Base-by-base conservation (phyloP, 176 grass and related monocot genomes). In the Poa pratensis region DNA sequence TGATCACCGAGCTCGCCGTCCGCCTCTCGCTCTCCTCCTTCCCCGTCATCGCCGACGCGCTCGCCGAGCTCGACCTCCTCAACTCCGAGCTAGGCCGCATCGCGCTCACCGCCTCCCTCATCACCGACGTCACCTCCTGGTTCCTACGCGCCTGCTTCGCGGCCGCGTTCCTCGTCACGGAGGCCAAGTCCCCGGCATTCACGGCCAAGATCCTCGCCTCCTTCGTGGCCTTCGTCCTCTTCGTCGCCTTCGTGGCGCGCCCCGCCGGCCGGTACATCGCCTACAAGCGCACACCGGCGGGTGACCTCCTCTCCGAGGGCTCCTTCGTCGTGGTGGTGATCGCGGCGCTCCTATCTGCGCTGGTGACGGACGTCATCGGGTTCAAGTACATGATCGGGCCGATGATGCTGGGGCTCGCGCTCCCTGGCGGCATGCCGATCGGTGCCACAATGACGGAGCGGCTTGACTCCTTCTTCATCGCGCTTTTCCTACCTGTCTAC, bases 81-180 rank as follows among this genome's bases (percentile, higher is more conserved):
- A 97, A 90, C 90, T 90, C 94, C n/a, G 94, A 97, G 76, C 94
- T 97, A 20, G 92, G 94, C 34, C 94, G 88, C 86, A 83, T 94
- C 75, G 94, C 86, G 67, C 82, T 97, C 32, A 89, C 88, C 0
- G 92, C 88, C 13, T 90, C 94, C 1, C 90, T 97, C 34, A 65
- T 97, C 90, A 94, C 86, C 19, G 94, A 97, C 81, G 72, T 92
- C 19, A 39, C 75, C 6, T 90, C 86, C 7, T 94, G 92, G 90
- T 67, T 91, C 86, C 34, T 94, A n/a, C 76, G 69, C 16, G 80
- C 74, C 17, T 46, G 55, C 76, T 76, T 76, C 53, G 68, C 82
- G 2, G 75, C 87, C 1, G 57, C 17, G 3, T 48, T 65, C 63
- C 68, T 91, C 19, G 4, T 90, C 66, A 35, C 35, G 13, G 57